Base-by-base conservation (phyloP, 139 green algal genomes). In the Chlorella sp. region DNA sequence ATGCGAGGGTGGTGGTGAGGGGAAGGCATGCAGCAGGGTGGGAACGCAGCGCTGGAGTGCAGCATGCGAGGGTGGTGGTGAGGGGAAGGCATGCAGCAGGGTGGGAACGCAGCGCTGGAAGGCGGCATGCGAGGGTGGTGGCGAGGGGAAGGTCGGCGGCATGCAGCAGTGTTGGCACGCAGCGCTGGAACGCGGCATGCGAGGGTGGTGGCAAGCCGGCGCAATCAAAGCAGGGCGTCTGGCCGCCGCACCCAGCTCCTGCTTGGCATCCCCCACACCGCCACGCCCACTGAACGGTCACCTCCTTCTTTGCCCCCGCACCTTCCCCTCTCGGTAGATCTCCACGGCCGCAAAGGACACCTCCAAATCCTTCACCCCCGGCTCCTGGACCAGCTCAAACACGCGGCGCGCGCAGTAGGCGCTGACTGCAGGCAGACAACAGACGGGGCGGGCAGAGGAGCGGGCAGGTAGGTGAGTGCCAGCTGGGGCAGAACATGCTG, bases 281-380 rank as follows among this genome's bases (percentile, higher is more conserved):
- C 69, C 69, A 3, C 26, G 26, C 69, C 22, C 69, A 77, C 26
- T 3, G 2, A 34, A 3, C 12, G 1, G 32, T 3, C 32, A 40
- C 71, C 34, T 12, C 75, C 34, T 34, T 48, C 68, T 34, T 64
- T 71, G 22, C 81, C 84, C 37, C 64, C 64, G 22, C 64, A 81
- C 68, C 48, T 76, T 81, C 22, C 81, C 85, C 60, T 90, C 69
- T 1, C 84, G 73, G 73, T 89, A 92, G n/a, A 92, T 92, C 75
- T 89, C 53, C 32, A 48, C 19, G 4, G 73, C 84, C 12, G 83
- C 73, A 22, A 81, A 75, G 36, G 37, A 53, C 26, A 92, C 89
- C 16, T 77, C 69, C 34, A 89, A 69, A 16, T 90, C 85, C 2
- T 24, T 28, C 69, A 86, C 39, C 16, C 61, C 40, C 19, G 60